Conservation (phyloP, 176 grass and related monocot genomes). For the Ampelocalamus luodianensis region DNA sequence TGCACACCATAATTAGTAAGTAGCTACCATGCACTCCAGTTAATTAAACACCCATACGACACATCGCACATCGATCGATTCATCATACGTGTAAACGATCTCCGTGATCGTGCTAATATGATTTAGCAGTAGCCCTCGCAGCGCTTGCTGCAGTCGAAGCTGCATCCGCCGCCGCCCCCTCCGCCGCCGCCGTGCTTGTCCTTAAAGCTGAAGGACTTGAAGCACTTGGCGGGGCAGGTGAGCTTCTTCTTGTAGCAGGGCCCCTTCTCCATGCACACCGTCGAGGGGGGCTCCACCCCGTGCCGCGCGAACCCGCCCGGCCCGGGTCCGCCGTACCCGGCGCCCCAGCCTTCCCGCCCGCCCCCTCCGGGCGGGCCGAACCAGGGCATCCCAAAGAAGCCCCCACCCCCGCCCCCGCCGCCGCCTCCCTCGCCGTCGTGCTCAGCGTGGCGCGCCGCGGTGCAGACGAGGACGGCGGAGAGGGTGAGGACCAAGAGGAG, state of each 20-base stretch:
- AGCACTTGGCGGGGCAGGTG: constrained; percentile 61
- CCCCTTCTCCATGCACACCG: constrained; percentile 57
- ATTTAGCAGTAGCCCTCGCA: constrained; percentile 64
- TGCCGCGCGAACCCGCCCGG: constrained; percentile 40
- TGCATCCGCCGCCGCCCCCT: constrained; percentile 59
- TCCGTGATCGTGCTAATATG: too few species aligned
- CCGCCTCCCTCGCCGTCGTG: neutral
- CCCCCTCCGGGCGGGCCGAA: constrained; percentile 22
- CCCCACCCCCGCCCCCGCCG: neutral
- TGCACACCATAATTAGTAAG: neutral
- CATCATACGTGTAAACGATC: neutral
- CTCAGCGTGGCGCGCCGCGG: neutral
- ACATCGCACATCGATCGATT: neutral
- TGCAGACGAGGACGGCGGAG: neutral
- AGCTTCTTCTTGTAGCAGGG: constrained; percentile 58
- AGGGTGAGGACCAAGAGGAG: neutral
- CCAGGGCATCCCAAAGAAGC: constrained; percentile 31
- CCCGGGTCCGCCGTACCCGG: constrained; percentile 31
- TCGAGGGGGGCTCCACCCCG: constrained; percentile 50
- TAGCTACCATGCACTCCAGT: neutral
- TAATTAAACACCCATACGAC: neutral
- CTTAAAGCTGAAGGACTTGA: constrained; percentile 56
- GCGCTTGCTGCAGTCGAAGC: constrained; percentile 59
- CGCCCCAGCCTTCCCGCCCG: constrained; percentile 9
- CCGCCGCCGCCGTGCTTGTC: constrained; percentile 53